Evolutionary conservation across 495 filamentous ascomycete species (phyloP), one percentile per base, ranked within the genome.

Genomic region (Hyaloscypha finlandica): DNA sequence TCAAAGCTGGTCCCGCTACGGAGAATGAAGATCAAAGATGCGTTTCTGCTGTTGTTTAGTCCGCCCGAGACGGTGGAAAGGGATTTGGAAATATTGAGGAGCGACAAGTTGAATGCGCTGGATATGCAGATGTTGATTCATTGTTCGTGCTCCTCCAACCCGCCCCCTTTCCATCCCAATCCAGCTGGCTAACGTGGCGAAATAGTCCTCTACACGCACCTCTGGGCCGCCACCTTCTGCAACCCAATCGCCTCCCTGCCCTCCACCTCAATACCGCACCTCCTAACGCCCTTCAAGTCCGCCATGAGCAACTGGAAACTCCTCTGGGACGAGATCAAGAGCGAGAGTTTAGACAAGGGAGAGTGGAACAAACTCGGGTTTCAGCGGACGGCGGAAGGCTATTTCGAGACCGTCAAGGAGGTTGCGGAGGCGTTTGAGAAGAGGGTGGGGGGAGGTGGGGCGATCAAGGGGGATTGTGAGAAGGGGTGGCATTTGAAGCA

Each of bases 121-220:
- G 72, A 74, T 67, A 70, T 74, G 69, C 69, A 74, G 35, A 68
- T 71, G 52, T 61, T 74, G 1, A 74, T 74, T 25, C 65, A 74
- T 61, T 67, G 71, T 73, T 32, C 16, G 55, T 45, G 30, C 39
- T 42, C 22, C 3, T 6, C 42, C 42, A 14, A 0, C 4, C 37
- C 20, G 31, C 19, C 39, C 33, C 22, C 22, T 12, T 59, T 45
- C 14, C 25, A 25, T 37, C 6, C 6, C 61, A 5, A 32, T 3
- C 8, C n/a, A 37, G 2, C 30, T 25, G 25, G 8, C 56, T 59
- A 37, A 59, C 56, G 12, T 5, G 14, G 14, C 30, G 4, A 48
- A 48, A 74, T 25, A 25, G 69, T 70, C n/a, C 64, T 74, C 20
- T 74, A 74, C 42, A 70, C 70, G 0, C 58, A 71, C 59, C 37